Percentiles rank a stretch among this genome's conserved stretches.
phyloP scores from a whole-genome alignment of 805 yeast species.

The Candida ipomoeae region DNA sequence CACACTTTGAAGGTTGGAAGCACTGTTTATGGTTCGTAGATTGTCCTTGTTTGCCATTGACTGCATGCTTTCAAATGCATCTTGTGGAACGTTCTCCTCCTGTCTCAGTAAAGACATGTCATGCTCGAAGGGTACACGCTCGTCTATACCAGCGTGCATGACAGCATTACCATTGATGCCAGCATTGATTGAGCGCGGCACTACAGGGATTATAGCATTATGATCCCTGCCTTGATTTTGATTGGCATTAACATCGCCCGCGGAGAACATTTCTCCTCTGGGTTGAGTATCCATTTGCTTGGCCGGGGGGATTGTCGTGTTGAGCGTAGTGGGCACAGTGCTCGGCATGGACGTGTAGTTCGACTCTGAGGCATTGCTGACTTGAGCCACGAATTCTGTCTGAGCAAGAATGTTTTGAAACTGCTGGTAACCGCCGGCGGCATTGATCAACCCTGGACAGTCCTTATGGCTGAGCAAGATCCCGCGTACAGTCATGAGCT shows the following conservation, averaged over 20 bases:
- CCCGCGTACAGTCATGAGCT: conserved; percentile 47
- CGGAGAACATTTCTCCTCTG: background rate
- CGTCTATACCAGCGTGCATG: background rate
- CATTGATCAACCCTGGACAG: conserved; percentile 37
- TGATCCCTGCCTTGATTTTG: background rate
- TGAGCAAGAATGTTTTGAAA: conserved; percentile 41
- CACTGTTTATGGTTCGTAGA: conserved; percentile 29
- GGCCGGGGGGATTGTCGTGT: conserved; percentile 7
- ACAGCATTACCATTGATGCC: background rate
- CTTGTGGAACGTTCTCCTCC: background rate
- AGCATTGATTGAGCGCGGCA: background rate
- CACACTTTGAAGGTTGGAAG: conserved; percentile 27
- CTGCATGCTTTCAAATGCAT: background rate
- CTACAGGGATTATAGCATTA: background rate
- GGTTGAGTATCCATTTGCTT: conserved; percentile 1
- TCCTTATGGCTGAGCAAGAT: conserved; percentile 49
- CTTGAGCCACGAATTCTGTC: conserved; percentile 26
- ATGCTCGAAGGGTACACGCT: conserved; percentile 2
- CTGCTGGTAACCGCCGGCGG: conserved; percentile 45
- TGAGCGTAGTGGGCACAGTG: conserved; percentile 38
- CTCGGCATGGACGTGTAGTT: conserved; percentile 32
- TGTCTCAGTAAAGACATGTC: background rate
- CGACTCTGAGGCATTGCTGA: conserved; percentile 21
- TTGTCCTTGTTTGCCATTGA: conserved; percentile 9
- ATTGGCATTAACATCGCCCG: background rate